A percentile compares a stretch with the other conserved stretches of the same genome.
Evolutionary conservation across 768 basidiomycete species (phyloP).

Genomic region (Leucocoprinus leucothites): DNA sequence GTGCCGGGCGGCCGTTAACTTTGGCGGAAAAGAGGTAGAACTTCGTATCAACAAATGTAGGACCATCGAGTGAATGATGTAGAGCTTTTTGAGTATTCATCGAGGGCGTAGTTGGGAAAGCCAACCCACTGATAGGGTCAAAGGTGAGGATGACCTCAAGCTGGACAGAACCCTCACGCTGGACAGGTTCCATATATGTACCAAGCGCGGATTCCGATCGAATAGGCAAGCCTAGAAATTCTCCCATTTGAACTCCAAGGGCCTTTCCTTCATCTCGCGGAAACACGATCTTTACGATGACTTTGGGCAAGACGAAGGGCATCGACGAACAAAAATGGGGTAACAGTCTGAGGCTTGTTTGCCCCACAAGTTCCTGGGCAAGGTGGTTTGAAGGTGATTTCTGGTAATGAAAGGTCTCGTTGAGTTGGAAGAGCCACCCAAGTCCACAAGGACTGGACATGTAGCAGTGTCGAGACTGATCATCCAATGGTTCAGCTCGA

Average conservation of each 20-base stretch:
- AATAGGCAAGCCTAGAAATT: background rate
- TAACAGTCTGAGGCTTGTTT: background rate
- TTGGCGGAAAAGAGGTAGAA: slow-evolving; percentile 12
- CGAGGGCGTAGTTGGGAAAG: background rate
- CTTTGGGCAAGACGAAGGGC: background rate
- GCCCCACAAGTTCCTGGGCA: background rate
- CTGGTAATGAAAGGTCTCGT: background rate
- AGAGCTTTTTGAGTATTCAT: background rate
- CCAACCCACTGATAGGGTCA: background rate
- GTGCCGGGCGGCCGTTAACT: background rate
- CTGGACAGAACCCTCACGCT: background rate
- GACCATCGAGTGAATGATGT: background rate
- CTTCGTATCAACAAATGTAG: slow-evolving; percentile 11
- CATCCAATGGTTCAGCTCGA: background rate
- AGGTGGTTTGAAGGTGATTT: background rate
- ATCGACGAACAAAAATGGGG: background rate
- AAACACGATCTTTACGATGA: background rate
- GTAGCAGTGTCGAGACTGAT: background rate
- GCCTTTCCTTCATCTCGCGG: background rate
- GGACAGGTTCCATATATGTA: background rate
- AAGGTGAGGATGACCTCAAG: slow-evolving; percentile 1
- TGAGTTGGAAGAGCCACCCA: slow-evolving; percentile 9
- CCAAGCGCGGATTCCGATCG: background rate
- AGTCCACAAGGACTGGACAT: slow-evolving; percentile 1
- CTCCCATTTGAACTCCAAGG: background rate